phyloP scores from a whole-genome alignment of 129 eudicot genomes.

The Flaveria linearis region DNA sequence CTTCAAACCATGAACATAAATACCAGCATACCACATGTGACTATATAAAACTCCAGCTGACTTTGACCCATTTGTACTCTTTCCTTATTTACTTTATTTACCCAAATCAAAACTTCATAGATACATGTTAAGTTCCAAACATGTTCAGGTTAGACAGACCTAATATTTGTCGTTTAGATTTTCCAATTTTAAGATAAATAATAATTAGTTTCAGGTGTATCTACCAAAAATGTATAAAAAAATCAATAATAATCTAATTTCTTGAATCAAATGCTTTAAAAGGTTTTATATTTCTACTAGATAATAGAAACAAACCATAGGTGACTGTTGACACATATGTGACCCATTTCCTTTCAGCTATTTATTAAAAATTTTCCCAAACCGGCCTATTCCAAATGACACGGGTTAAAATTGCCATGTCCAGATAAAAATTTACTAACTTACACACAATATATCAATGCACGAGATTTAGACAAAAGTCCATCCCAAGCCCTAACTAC shows the following conservation, averaged over 20 bases:
- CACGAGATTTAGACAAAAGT: constrained; percentile 61
- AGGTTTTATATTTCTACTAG: neutral
- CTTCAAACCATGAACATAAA: too few species aligned
- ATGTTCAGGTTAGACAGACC: neutral
- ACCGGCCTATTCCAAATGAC: neutral
- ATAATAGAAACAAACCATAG: neutral
- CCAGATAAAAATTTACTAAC: constrained; percentile 24
- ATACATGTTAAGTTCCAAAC: neutral
- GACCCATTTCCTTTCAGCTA: neutral
- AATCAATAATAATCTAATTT: neutral
- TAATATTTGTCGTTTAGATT: neutral
- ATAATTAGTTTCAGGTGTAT: neutral
- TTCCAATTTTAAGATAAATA: neutral
- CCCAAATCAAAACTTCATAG: neutral
- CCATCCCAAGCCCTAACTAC: constrained; percentile 71
- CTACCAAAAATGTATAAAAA: neutral
- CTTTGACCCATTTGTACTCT: neutral
- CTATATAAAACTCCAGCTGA: too few species aligned
- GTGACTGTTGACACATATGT: neutral
- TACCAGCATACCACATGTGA: too few species aligned
- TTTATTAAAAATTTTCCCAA: neutral
- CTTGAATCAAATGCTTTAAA: neutral
- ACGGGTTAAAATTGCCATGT: neutral
- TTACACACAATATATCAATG: constrained; percentile 83
- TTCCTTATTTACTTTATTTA: neutral